A percentile compares a stretch with the other conserved stretches of the same genome.
These are phyloP conservation scores for Onygena corvina DNA, from an alignment of 2,329 filamentous ascomycete species.

Conservation along the genomic window DNA sequence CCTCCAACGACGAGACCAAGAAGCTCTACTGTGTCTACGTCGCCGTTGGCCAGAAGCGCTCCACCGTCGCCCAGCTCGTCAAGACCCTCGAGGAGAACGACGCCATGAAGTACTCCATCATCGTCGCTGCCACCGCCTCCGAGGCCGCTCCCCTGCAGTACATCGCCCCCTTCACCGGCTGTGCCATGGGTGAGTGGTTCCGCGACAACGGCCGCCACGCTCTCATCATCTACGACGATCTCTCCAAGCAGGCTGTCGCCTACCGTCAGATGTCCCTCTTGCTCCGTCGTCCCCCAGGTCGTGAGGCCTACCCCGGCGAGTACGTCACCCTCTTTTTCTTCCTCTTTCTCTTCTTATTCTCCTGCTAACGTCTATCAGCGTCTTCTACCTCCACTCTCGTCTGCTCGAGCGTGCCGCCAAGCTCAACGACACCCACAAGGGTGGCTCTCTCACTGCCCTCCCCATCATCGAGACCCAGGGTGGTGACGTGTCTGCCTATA, in stretches of 20 bases:
- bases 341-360: constrained; percentile 3
- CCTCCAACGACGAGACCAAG: constrained; percentile 72
- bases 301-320: constrained; percentile 99
- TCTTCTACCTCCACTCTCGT: constrained; percentile 99
- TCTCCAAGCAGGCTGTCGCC: constrained; percentile 94
- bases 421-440: constrained; percentile 91
- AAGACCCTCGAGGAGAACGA: constrained; percentile 99
- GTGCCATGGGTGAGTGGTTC: constrained; percentile 59
- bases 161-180: constrained; percentile 76
- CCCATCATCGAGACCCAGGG: constrained; percentile 99
- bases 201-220: constrained; percentile 78
- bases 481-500: constrained; percentile 99
- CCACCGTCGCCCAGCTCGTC: constrained; percentile 97
- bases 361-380: constrained; percentile 32
- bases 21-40: constrained; percentile 99
- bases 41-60: constrained; percentile 97
- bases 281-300: constrained; percentile 91
- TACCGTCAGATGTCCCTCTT: constrained; percentile 99
- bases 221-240: constrained; percentile 83
- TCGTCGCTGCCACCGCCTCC: constrained; percentile 92
- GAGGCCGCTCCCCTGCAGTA: constrained; percentile 94
- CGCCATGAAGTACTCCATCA: constrained; percentile 92
- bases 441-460: constrained; percentile 92
- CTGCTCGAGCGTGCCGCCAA: constrained; percentile 98
- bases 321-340: constrained; percentile 24